These are phyloP conservation scores for Orbilia oligospora DNA, from an alignment of 2,329 filamentous ascomycete species.

Conservation along the genomic window DNA sequence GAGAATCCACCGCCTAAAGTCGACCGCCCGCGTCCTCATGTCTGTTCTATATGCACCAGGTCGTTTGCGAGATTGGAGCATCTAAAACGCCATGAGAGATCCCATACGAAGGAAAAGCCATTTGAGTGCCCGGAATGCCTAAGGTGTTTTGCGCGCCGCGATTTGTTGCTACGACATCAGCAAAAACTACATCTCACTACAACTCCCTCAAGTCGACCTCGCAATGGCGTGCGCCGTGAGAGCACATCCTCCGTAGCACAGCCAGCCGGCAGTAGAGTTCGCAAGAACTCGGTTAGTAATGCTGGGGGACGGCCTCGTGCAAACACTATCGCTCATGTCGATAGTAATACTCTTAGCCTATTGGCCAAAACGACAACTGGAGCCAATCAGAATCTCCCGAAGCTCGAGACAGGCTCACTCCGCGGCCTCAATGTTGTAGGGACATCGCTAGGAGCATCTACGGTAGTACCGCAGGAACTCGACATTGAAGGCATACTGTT, in stretches of 20 bases:
- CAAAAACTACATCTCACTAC: slow-evolving; percentile 97
- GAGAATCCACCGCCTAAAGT: slow-evolving; percentile 81
- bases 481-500: slow-evolving; percentile 81
- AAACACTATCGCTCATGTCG: slow-evolving; percentile 96
- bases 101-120: slow-evolving; percentile 98
- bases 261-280: slow-evolving; percentile 79
- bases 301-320: slow-evolving; percentile 79
- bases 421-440: slow-evolving; percentile 77
- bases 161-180: slow-evolving; percentile 92
- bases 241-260: slow-evolving; percentile 82
- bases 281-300: slow-evolving; percentile 90
- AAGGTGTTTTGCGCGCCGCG: slow-evolving; percentile 92
- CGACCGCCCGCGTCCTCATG: slow-evolving; percentile 95
- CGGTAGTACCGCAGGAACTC: slow-evolving; percentile 79
- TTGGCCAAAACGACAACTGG: slow-evolving; percentile 46
- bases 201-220: slow-evolving; percentile 86
- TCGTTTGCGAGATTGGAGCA: slow-evolving; percentile 97
- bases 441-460: slow-evolving; percentile 79
- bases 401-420: slow-evolving; percentile 78
- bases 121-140: slow-evolving; percentile 97
- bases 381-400: slow-evolving; percentile 73
- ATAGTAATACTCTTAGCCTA: slow-evolving; percentile 81
- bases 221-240: slow-evolving; percentile 82
- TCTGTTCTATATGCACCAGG: slow-evolving; percentile 89
- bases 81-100: slow-evolving; percentile 95